Evolutionary conservation across 768 basidiomycete genomes (phyloP).

Genomic region (Termitomyces sp.): DNA sequence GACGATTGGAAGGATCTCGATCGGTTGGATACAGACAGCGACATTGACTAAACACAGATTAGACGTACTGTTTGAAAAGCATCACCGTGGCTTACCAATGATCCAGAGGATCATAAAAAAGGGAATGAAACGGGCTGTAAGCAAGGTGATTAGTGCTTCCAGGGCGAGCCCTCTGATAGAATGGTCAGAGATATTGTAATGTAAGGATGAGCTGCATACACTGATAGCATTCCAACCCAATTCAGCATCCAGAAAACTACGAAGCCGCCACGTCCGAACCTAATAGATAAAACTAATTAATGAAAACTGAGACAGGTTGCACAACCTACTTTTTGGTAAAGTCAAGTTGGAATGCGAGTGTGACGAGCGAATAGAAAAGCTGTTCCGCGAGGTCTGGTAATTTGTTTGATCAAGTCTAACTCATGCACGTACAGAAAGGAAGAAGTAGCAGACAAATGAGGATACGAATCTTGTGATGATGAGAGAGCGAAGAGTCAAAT

Average conservation of each 20-base stretch:
- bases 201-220: conserved; percentile 29
- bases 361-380: conserved; percentile 60
- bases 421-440: conserved; percentile 26
- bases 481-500: conserved; percentile 26
- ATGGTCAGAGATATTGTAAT: background rate
- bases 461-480: conserved; percentile 29
- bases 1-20: conserved; percentile 50
- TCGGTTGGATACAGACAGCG: conserved; percentile 53
- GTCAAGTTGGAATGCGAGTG: conserved; percentile 55
- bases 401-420: background rate
- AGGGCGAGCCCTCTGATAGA: conserved; percentile 51
- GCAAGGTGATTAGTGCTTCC: conserved; percentile 53
- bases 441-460: conserved; percentile 27
- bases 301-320: background rate
- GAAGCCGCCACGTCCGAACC: conserved; percentile 51
- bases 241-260: conserved; percentile 70
- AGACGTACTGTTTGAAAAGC: background rate
- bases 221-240: conserved; percentile 55
- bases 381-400: conserved; percentile 16
- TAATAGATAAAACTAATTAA: conserved; percentile 3
- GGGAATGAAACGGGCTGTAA: conserved; percentile 52
- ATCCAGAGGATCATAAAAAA: conserved; percentile 70
- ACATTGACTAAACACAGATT: conserved; percentile 41
- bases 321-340: conserved; percentile 41
- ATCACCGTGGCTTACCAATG: conserved; percentile 34